Base-by-base conservation (phyloP, 192 early-diverging fungal genomes). In the Paraglomus brasilianum region DNA sequence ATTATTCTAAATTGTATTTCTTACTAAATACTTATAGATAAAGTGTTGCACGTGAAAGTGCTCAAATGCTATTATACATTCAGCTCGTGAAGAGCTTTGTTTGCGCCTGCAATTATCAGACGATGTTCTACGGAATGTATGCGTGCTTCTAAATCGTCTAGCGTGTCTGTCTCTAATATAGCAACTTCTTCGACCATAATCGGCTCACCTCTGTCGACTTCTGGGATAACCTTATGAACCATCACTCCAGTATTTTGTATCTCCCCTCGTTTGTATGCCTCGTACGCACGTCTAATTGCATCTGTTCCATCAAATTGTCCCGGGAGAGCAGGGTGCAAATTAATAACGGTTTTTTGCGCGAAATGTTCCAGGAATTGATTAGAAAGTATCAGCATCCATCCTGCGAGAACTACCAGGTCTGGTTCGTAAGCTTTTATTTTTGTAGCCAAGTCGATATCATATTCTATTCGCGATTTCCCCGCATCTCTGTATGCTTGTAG, bases 371-470 rank as follows among this genome's bases (percentile, higher is more conserved):
- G 73, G 70, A 98, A 99, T 24, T 84, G 81, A 5, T 92, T 81
- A 11, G 92, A 93, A 40, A 99, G 83, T 69, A 99, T 99, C 76
- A 96, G 97, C 97, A 99, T 99, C 84, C 88, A 99, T 42, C 97
- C 97, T 7, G 96, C 97, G 30, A 99, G 84, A 13, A 99, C 90
- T 5, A 97, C 78, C 44, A 97, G 81, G 71, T 96, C 93, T 2
- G 93, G 93, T 24, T 75, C 71, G 48, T 82, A 80, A 21, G 75
- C 79, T 14, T 81, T 58, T 61, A 94, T 88, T 59, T 80, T 70
- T 41, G 83, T 76, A 39, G 93, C 96, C 45, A 98, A 83, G 14
- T 93, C 90, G 22, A 84, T 56, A 78, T 99, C 97, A 76, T 90
- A 99, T 53, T 98, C 91, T 15, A 83, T 83, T 22, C 97, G 90